Evolutionary conservation across 2,329 filamentous ascomycete species (phyloP), one percentile per base, ranked within the genome.

Genomic region (Aspergillus sp.): DNA sequence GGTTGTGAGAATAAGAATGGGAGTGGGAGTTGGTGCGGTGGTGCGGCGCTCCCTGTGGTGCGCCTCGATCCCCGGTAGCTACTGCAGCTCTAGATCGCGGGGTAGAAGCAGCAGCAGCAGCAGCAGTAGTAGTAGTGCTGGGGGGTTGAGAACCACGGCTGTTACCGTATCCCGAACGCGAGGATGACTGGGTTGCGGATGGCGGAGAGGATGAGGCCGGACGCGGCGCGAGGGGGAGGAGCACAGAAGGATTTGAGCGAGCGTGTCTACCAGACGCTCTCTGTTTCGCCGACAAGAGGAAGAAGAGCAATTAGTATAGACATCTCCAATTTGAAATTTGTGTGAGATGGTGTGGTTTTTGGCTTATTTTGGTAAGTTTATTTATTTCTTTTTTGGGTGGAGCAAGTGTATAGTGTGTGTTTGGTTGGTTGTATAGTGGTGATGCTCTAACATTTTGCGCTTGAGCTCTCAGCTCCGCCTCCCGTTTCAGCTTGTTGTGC

Each of bases 401-500:
- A 24, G 24, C 24, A 24, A 15, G 32, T n/a, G 20, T 22, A 24
- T 49, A 13, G 32, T 34, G 32, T 5, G 32, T 12, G 9, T 34
- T n/a, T n/a, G n/a, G n/a, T n/a, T n/a, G n/a, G n/a, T n/a, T n/a
- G 32, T 34, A 24, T 55, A 17, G 36, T 51, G 50, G 47, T 51
- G 39, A 39, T 45, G 24, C 32, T 60, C 56, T 42, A 57, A 57
- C 55, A 57, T 57, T 57, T 53, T 48, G 49, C 44, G 48, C 39
- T 48, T 57, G 34, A 32, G 58, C 54, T 49, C 56, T 60, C 41
- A 57, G 34, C 63, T 74, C 71, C 55, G 68, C 65, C 60, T 74
- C 72, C 41, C 71, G 70, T 57, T 66, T 71, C 41, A 68, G 62
- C 52, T 93, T 95, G 71, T 93, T 85, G 74, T 97, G 93, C 62